Base-by-base conservation (phyloP, 768 basidiomycete genomes). In the Rhodotorula paludigena region DNA sequence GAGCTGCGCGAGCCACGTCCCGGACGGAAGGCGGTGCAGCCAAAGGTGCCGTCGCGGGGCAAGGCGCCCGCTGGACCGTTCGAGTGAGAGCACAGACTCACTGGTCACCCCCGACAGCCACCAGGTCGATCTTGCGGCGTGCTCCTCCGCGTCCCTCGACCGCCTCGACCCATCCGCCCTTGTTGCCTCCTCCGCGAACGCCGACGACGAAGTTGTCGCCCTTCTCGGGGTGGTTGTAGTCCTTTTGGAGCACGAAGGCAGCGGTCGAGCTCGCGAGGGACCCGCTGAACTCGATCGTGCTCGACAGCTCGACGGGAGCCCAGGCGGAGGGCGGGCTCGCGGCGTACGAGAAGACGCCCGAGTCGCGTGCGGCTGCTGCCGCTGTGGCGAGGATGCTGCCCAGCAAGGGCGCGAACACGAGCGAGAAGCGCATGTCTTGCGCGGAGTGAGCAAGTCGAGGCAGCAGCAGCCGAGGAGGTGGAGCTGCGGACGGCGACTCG, bases 251-350 rank as follows among this genome's bases (percentile, higher is more conserved):
- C 28, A 88, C 86, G 79, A 88, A 96, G 55, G 90, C 89, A 53
- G 92, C 94, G 60, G 86, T 89, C 82, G 92, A 85, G 81, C 88
- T 87, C 63, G 91, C 88, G 32, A 90, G 83, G 28, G 92, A 83
- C 58, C 93, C 93, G 42, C 88, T 91, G 32, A 96, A 88, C 74
- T 96, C 93, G 66, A 92, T 82, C 10, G 89, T 86, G 75, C 91
- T 87, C 39, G 92, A 89, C 68, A 98, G 83, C 69, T 88, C 89
- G 30, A 88, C 90, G 64, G 64, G 60, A 2, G 11, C 8, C 56
- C 52, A 70, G 36, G 60, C 35, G 1, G 66, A 57, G 30, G 41
- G 3, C 9, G 55, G 55, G 4, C 30, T 35, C 2, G 62, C 23
- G 16, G 41, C 23, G 25, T 21, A 28, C 23, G 58, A 12, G 38